Base-by-base conservation (phyloP, 2,329 filamentous ascomycete genomes). In the Aspergillus unguis region DNA sequence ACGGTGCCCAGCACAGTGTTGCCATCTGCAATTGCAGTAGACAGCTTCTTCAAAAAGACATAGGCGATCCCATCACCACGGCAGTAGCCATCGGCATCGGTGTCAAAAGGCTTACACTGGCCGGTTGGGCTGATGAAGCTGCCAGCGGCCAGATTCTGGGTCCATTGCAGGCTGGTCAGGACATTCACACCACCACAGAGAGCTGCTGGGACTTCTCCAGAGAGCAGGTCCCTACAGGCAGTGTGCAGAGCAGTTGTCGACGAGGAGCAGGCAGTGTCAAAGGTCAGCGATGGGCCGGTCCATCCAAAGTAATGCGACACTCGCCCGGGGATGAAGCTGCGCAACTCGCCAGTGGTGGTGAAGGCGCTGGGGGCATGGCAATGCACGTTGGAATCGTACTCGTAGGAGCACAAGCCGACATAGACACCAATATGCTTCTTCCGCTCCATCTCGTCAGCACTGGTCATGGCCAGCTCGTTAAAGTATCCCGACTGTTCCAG, bases 11-110 rank as follows among this genome's bases (percentile, higher is more conserved):
- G 52, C 28, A 83, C 75, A 2, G 61, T 64, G 52, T 62, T 77
- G 1, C 74, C 73, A 36, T 79, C 6, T 80, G 71, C 58, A 80
- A 64, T 69, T 53, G 78, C 73, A 9, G 63, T 60, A 6, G 74
- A 70, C 1, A 75, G 55, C 3, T 71, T 73, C 27, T 58, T 56
- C 10, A 58, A 35, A 3, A 53, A 27, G 3, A 58, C 53, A 4
- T 31, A 3, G 1, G n/a, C 53, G 5, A 42, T 27, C 1, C 50
- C 55, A 27, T 58, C 55, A 1, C 46, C 55, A 0, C 55, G 42
- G n/a, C 47, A 53, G 29, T 55, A 58, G 0, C 55, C 55, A 35
- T 55, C 48, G n/a, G 49, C 53, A 5, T 42, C 28, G 1, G 43
- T 35, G 41, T 54, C 53, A 35, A 58, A 58, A 2, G 55, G 36